Percentiles rank a stretch among this genome's conserved stretches.
Conservation (phyloP, 768 basidiomycete genomes). For the Crepidotus variabilis region DNA sequence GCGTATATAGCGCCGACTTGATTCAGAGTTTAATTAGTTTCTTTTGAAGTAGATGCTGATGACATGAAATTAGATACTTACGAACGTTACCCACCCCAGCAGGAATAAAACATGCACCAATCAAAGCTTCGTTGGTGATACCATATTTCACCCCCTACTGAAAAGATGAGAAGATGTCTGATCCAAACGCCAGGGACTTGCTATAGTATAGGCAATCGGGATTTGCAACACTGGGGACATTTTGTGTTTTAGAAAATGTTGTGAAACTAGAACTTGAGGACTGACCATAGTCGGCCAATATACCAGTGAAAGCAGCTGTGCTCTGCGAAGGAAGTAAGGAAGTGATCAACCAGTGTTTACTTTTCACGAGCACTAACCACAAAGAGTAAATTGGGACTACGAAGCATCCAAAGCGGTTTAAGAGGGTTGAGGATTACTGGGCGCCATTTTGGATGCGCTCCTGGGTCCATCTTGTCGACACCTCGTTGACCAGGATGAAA, state of each 20-base stretch:
- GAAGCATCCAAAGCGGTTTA: conserved; percentile 41
- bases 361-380: conserved; percentile 36
- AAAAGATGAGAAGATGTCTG: not conserved
- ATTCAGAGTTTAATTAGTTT: not conserved
- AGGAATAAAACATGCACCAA: conserved; percentile 60
- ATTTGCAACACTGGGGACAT: conserved; percentile 44
- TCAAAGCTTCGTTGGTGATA: conserved; percentile 51
- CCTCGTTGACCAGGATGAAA: conserved; percentile 56
- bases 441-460: conserved; percentile 14
- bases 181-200: conserved; percentile 25
- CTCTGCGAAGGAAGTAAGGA: not conserved
- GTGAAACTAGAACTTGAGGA: not conserved
- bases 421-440: conserved; percentile 60
- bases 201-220: conserved; percentile 66
- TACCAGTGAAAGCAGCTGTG: not conserved
- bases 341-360: not conserved
- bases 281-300: not conserved
- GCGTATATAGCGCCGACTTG: conserved; percentile 59
- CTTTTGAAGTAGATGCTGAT: conserved; percentile 10
- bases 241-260: conserved; percentile 9
- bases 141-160: conserved; percentile 54
- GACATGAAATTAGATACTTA: conserved; percentile 24
- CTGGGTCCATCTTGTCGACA: conserved; percentile 39
- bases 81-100: conserved; percentile 57
- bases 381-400: conserved; percentile 55